phyloP scores from a whole-genome alignment of 2,329 filamentous ascomycete species.

The Cladorrhinum sp. region DNA sequence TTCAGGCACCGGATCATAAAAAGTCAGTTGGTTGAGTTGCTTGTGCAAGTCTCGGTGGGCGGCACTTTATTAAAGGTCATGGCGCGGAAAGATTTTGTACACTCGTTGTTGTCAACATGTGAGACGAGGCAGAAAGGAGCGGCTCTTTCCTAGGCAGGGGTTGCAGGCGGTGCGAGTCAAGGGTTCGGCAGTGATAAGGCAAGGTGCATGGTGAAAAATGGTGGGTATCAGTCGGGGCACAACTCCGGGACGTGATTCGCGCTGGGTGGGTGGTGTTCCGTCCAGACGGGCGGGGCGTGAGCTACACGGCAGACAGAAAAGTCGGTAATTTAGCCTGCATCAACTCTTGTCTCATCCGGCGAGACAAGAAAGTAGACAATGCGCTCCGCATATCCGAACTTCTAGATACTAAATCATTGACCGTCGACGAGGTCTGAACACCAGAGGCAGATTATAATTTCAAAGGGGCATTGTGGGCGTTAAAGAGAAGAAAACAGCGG shows the following conservation, averaged over 20 bases:
- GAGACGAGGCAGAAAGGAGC: background rate
- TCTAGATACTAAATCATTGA: too few relatives aligned
- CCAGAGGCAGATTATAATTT: background rate
- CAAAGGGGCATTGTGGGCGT: background rate
- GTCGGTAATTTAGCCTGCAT: constrained; percentile 17
- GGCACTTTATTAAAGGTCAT: background rate
- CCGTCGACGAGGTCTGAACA: background rate
- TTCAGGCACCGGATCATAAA: constrained; percentile 7
- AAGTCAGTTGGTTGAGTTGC: background rate
- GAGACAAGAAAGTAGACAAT: constrained; percentile 3
- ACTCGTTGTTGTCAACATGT: background rate
- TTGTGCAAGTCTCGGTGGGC: background rate
- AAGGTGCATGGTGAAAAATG: background rate
- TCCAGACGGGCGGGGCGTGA: background rate
- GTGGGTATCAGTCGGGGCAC: background rate
- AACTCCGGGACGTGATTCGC: background rate
- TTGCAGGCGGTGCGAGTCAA: background rate
- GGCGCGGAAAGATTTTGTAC: background rate
- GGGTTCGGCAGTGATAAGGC: background rate
- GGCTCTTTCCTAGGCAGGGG: background rate
- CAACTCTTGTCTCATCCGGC: constrained; percentile 21
- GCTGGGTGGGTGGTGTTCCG: background rate
- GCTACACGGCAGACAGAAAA: constrained; percentile 3
- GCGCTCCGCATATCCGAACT: too few relatives aligned
- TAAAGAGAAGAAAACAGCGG: background rate